A percentile compares a stretch with the other conserved stretches of the same genome.
phyloP scores from a whole-genome alignment of 441 rosid species.

The Pelargonium citronellum region DNA sequence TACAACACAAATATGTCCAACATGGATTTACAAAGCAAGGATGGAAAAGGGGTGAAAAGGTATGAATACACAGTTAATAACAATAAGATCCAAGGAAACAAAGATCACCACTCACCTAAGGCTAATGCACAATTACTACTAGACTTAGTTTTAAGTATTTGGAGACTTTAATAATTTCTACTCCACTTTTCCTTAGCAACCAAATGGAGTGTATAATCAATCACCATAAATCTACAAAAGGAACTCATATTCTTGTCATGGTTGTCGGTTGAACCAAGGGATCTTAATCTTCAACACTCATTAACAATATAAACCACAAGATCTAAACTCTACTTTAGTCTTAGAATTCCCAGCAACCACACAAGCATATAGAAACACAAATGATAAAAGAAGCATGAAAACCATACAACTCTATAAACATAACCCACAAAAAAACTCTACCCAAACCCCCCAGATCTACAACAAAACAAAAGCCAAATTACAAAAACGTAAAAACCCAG shows the following conservation, averaged over 20 bases:
- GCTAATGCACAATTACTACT: neutral
- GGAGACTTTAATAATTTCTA: neutral
- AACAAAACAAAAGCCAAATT: no score
- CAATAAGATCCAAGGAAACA: neutral
- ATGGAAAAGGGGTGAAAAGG: neutral
- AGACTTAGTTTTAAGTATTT: neutral
- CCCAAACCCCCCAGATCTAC: conserved; percentile 31
- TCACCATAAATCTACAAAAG: neutral
- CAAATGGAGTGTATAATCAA: no score
- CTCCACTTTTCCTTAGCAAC: no score
- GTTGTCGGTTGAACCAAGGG: neutral
- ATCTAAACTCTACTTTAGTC: neutral
- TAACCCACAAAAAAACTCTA: conserved; percentile 3
- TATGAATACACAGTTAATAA: neutral
- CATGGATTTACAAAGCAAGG: neutral
- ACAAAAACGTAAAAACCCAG: conserved; percentile 2
- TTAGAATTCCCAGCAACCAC: neutral
- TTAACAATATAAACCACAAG: neutral
- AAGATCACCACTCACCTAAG: neutral
- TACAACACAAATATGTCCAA: neutral
- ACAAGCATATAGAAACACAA: conserved; percentile 9
- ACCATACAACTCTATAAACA: neutral
- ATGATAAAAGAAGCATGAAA: no score
- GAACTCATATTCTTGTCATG: neutral
- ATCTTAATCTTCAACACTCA: neutral